Percentiles rank a stretch among this genome's conserved stretches.
These are phyloP conservation scores for Nakazawaea peltata DNA, from an alignment of 805 yeast genomes.

Conservation along the genomic window DNA sequence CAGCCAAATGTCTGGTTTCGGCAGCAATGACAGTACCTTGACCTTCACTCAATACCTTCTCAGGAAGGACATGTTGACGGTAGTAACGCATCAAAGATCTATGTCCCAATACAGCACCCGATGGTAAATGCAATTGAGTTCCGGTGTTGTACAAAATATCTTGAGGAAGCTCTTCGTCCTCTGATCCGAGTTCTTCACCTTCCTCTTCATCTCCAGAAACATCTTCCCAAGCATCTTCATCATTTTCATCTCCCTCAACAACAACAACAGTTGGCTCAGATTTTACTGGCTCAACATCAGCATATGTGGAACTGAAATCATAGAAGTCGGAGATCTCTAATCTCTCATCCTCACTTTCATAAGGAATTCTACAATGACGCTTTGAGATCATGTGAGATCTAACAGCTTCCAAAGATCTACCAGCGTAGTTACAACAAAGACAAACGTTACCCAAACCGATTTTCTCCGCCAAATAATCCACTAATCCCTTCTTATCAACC, in stretches of 20 bases:
- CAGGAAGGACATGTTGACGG: constrained; percentile 54
- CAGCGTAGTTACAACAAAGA: constrained; percentile 74
- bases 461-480: constrained; percentile 71
- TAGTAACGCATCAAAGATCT: constrained; percentile 64
- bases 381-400: constrained; percentile 84
- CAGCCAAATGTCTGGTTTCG: constrained; percentile 54
- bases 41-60: constrained; percentile 48
- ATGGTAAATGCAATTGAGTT: constrained; percentile 62
- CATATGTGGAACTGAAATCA: constrained; percentile 68
- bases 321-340: constrained; percentile 73
- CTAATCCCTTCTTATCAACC: constrained; percentile 59
- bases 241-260: constrained; percentile 23
- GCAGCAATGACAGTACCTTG: constrained; percentile 70
- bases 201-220: constrained; percentile 26
- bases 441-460: constrained; percentile 82
- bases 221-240: constrained; percentile 26
- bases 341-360: constrained; percentile 73
- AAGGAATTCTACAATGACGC: constrained; percentile 85
- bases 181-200: constrained; percentile 24
- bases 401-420: constrained; percentile 76
- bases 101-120: constrained; percentile 77
- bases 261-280: constrained; percentile 10
- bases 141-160: constrained; percentile 32
- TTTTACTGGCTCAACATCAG: constrained; percentile 20
- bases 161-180: constrained; percentile 20